Evolutionary conservation across 1,284 basidiomycete species (phyloP).

Genomic region (Pterulicium gracile): DNA sequence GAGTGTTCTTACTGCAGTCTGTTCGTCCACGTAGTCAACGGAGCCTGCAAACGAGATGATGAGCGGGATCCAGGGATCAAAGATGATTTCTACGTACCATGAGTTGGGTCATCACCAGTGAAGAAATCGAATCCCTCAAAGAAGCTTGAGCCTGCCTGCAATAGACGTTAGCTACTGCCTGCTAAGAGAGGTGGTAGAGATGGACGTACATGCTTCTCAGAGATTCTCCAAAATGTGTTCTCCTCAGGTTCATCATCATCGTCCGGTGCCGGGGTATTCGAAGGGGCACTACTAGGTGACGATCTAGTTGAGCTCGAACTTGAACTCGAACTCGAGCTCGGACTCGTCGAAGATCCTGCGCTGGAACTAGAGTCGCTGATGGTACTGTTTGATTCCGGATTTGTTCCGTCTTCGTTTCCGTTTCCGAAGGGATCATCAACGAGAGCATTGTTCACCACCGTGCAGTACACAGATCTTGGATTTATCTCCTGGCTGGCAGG

Average conservation of each 20-base stretch:
- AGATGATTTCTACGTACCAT: constrained; percentile 40
- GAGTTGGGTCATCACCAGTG: constrained; percentile 63
- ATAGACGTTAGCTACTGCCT: no score
- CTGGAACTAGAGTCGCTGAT: not conserved
- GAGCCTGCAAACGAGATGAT: constrained; percentile 20
- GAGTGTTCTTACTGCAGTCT: constrained; percentile 37
- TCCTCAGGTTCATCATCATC: no score
- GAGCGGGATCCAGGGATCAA: not conserved
- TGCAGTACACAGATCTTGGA: not conserved
- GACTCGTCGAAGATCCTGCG: constrained; percentile 27
- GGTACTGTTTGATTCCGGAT: not conserved
- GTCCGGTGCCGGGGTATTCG: no score
- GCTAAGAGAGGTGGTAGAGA: not conserved
- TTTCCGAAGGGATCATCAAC: not conserved
- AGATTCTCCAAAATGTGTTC: not conserved
- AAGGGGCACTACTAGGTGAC: no score
- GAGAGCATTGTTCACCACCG: not conserved
- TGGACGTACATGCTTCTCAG: not conserved
- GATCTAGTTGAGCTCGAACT: no score
- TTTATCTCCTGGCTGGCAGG: not conserved
- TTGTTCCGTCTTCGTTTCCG: not conserved
- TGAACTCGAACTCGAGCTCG: not conserved
- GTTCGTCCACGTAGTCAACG: constrained; percentile 44
- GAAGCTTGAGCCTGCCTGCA: constrained; percentile 41
- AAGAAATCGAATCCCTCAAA: constrained; percentile 79